Conservation (phyloP, 768 basidiomycete species). For the Naganishia friedmannii region DNA sequence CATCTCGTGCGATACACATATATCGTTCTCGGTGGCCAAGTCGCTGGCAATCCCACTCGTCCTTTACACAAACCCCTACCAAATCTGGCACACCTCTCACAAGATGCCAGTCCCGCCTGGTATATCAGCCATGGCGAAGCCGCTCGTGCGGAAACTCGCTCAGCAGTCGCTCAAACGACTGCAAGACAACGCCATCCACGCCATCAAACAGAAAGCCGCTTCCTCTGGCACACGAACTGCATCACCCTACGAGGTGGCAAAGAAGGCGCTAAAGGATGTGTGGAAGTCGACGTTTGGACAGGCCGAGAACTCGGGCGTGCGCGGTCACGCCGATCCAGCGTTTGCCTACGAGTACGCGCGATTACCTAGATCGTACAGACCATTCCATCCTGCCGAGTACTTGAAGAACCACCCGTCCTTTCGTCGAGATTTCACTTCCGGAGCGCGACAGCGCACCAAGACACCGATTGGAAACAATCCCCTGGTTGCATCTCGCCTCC, state of each 20-base stretch:
- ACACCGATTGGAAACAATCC: slow-evolving; percentile 12
- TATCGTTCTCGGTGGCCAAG: not conserved
- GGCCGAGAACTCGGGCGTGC: not conserved
- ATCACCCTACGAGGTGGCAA: slow-evolving; percentile 22
- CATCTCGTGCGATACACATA: not conserved
- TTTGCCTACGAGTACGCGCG: slow-evolving; percentile 21
- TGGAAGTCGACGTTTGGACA: slow-evolving; percentile 28
- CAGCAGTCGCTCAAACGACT: slow-evolving; percentile 20
- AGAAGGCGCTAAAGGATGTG: slow-evolving; percentile 16
- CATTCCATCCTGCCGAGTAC: slow-evolving; percentile 46
- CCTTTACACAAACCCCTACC: not conserved
- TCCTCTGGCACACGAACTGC: slow-evolving; percentile 2
- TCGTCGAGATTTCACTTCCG: slow-evolving; percentile 16
- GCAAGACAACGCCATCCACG: slow-evolving; percentile 20
- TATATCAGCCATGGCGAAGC: slow-evolving; percentile 18
- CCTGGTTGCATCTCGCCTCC: not conserved
- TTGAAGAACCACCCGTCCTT: slow-evolving; percentile 38
- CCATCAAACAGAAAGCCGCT: slow-evolving; percentile 19
- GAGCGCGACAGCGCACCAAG: not conserved
- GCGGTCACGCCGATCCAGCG: not conserved
- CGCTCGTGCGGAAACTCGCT: slow-evolving; percentile 21
- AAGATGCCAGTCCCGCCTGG: slow-evolving; percentile 20
- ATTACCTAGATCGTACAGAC: slow-evolving; percentile 19
- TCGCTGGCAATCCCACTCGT: too few relatives aligned
- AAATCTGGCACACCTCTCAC: not conserved